Conservation (phyloP, 176 grass and related monocot genomes). For the Metroxylon sagu region DNA sequence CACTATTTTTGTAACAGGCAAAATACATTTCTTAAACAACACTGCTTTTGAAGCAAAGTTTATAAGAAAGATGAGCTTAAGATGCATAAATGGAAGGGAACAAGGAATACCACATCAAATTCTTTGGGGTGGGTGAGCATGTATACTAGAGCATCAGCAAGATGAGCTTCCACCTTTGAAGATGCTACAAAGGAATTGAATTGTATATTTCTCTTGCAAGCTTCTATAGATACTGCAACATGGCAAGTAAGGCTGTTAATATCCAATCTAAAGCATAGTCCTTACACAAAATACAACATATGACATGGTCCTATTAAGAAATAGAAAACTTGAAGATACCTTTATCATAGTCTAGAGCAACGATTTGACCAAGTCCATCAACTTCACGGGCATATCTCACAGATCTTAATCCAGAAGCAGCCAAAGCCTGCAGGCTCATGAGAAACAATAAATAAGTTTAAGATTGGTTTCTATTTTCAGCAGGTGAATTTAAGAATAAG, state of each 20-base stretch:
- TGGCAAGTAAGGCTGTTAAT: no score
- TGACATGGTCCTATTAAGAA: no score
- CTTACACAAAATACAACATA: no score
- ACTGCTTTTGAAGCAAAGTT: no score
- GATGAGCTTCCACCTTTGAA: constrained; percentile 85
- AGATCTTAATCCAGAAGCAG: constrained; percentile 87
- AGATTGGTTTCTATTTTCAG: no score
- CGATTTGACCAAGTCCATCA: constrained; percentile 59
- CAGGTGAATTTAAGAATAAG: no score
- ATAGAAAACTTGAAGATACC: constrained; percentile 28
- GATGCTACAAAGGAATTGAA: constrained; percentile 63
- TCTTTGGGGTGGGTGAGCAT: constrained; percentile 99
- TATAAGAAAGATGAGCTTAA: no score
- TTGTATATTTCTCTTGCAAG: constrained; percentile 83
- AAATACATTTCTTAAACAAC: no score
- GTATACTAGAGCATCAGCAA: constrained; percentile 88
- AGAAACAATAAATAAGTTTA: neutral
- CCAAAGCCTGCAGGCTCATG: constrained; percentile 59
- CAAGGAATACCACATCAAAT: constrained; percentile 70
- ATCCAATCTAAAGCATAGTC: no score
- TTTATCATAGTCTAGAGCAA: constrained; percentile 91
- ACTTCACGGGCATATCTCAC: constrained; percentile 80
- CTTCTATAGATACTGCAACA: constrained; percentile 70
- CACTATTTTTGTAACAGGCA: no score
- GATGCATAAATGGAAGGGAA: no score